A percentile compares a stretch with the other conserved stretches of the same genome.
These are phyloP conservation scores for Zygosaccharomyces pseudobailii DNA, from an alignment of 1,139 yeast genomes.

Conservation along the genomic window DNA sequence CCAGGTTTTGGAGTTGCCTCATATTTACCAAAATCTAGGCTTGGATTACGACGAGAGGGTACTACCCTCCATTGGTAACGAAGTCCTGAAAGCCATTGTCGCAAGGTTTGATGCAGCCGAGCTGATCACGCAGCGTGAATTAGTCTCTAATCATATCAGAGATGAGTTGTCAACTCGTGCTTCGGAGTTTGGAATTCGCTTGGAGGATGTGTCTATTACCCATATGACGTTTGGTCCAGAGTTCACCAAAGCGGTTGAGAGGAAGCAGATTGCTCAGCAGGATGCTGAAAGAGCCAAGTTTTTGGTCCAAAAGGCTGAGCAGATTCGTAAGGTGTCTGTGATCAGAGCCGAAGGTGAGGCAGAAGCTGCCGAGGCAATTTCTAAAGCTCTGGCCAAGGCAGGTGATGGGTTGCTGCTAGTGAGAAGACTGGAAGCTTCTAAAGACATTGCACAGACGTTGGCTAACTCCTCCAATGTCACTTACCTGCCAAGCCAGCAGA, in stretches of 20 bases:
- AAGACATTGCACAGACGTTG: constrained; percentile 86
- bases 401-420: constrained; percentile 95
- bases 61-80: constrained; percentile 94
- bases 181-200: constrained; percentile 77
- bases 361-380: constrained; percentile 93
- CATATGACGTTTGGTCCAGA: constrained; percentile 97
- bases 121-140: constrained; percentile 93
- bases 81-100: constrained; percentile 88
- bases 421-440: constrained; percentile 94
- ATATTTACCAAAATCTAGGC: constrained; percentile 86
- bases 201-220: constrained; percentile 97
- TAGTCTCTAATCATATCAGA: constrained; percentile 85
- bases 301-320: constrained; percentile 94
- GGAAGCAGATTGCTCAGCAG: constrained; percentile 98
- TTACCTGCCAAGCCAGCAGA: constrained; percentile 67
- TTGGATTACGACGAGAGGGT: constrained; percentile 96
- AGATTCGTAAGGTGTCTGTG: constrained; percentile 90
- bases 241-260: constrained; percentile 97
- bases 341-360: constrained; percentile 99
- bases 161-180: constrained; percentile 84
- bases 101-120: constrained; percentile 99
- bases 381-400: constrained; percentile 87
- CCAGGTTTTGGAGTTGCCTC: constrained; percentile 74
- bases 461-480: constrained; percentile 82
- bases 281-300: constrained; percentile 97